Evolutionary conservation across 148 eudicot genomes (phyloP).

Genomic region (Spergularia marina): DNA sequence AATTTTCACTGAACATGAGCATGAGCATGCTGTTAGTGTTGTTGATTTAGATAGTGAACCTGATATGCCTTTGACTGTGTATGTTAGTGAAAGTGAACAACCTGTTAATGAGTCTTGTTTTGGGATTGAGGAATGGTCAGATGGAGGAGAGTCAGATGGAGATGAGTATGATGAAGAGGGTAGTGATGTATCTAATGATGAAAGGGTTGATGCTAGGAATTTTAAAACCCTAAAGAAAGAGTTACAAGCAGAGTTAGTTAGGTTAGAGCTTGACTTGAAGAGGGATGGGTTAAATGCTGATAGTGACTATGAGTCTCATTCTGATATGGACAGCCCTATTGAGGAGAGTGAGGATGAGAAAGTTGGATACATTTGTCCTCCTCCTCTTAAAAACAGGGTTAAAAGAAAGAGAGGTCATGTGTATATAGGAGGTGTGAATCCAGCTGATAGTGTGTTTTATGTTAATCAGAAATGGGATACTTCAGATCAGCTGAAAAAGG

Average conservation of each 20-base stretch:
- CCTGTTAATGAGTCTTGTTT: too few species aligned
- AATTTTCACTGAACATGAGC: too few species aligned
- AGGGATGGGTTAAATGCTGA: not conserved
- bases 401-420: not conserved
- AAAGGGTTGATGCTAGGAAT: not conserved
- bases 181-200: constrained; percentile 1
- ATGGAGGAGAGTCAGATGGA: not conserved
- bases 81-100: too few species aligned
- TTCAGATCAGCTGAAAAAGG: not conserved
- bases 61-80: too few species aligned
- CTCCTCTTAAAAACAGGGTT: too few species aligned
- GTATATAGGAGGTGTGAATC: not conserved
- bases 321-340: not conserved
- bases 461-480: not conserved
- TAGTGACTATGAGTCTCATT: not conserved
- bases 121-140: too few species aligned
- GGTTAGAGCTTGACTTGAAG: not conserved
- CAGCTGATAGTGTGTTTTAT: not conserved
- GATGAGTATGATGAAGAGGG: constrained; percentile 3
- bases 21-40: too few species aligned
- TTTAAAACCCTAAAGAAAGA: not conserved
- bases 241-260: not conserved
- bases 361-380: not conserved
- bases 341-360: too few species aligned
- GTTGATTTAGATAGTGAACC: too few species aligned